Conservation (phyloP, 2,329 filamentous ascomycete genomes). For the Claviceps capensis region DNA sequence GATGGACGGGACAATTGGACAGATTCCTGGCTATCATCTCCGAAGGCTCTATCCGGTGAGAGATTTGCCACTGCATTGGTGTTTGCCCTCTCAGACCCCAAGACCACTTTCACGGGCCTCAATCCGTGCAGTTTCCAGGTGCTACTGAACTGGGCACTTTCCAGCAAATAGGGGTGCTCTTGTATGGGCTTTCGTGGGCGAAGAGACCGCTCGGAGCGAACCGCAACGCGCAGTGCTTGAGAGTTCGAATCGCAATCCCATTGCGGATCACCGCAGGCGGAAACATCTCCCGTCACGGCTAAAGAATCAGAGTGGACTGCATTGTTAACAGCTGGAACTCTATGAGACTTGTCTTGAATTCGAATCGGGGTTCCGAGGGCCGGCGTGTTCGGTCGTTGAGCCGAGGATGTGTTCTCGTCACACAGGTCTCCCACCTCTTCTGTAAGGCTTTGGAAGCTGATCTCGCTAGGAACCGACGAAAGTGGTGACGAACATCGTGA, state of each 20-base stretch:
- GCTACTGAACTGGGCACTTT: constrained; percentile 39
- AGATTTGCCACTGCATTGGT: constrained; percentile 35
- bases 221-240: constrained; percentile 13
- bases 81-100: constrained; percentile 14
- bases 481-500: constrained; percentile 19
- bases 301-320: neutral
- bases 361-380: neutral
- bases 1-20: constrained; percentile 18
- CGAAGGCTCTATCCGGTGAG: constrained; percentile 40
- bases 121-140: constrained; percentile 40
- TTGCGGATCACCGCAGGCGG: neutral
- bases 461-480: constrained; percentile 19
- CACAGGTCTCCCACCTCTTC: neutral
- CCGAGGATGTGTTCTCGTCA: neutral
- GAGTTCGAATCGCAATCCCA: constrained; percentile 1
- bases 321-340: neutral
- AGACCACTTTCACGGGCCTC: constrained; percentile 33
- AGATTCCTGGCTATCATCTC: constrained; percentile 35
- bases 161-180: constrained; percentile 43
- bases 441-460: constrained; percentile 7
- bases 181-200: constrained; percentile 47
- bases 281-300: neutral
- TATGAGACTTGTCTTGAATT: neutral
- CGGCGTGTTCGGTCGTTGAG: neutral
- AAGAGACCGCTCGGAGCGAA: constrained; percentile 34